Evolutionary conservation across 2,329 filamentous ascomycete genomes (phyloP).

Genomic region (Cladophialophora exuberans): DNA sequence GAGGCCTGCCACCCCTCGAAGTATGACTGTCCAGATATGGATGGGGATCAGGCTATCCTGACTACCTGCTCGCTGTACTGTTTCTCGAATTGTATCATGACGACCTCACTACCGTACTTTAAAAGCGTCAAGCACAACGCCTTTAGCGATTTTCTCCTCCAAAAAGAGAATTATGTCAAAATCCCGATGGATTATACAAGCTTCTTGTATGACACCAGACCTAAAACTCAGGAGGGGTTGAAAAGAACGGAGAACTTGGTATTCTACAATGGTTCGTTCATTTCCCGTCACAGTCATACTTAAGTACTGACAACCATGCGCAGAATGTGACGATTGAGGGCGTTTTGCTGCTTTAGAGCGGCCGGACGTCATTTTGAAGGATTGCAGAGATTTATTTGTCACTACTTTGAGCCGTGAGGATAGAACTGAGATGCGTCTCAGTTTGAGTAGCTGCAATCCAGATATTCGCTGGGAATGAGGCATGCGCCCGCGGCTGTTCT

Average conservation of each 20-base stretch:
- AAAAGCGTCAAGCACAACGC: conserved; percentile 21
- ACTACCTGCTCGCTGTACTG: conserved; percentile 24
- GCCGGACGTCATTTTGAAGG: conserved; percentile 31
- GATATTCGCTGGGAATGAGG: too few species aligned
- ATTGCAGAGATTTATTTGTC: conserved; percentile 22
- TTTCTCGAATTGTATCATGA: conserved; percentile 23
- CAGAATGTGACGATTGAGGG: conserved; percentile 37
- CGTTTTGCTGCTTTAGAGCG: conserved; percentile 44
- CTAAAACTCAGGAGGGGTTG: conserved; percentile 42
- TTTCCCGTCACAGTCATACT: neutral
- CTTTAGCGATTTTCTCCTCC: conserved; percentile 20
- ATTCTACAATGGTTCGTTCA: conserved; percentile 33
- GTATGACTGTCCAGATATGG: neutral
- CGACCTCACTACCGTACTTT: conserved; percentile 19
- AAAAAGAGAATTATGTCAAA: conserved; percentile 27
- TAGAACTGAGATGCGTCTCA: too few species aligned
- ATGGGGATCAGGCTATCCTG: conserved; percentile 21
- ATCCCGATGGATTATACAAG: conserved; percentile 50
- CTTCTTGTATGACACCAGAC: conserved; percentile 48
- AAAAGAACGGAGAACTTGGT: conserved; percentile 45
- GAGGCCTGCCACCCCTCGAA: conserved; percentile 17
- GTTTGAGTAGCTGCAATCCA: too few species aligned
- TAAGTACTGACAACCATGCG: neutral
- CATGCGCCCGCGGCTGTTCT: too few species aligned
- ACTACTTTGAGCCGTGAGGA: too few species aligned